Percentiles rank a stretch among this genome's conserved stretches.
phyloP scores from a whole-genome alignment of 768 basidiomycete species.

The Auriscalpium microsporum region DNA sequence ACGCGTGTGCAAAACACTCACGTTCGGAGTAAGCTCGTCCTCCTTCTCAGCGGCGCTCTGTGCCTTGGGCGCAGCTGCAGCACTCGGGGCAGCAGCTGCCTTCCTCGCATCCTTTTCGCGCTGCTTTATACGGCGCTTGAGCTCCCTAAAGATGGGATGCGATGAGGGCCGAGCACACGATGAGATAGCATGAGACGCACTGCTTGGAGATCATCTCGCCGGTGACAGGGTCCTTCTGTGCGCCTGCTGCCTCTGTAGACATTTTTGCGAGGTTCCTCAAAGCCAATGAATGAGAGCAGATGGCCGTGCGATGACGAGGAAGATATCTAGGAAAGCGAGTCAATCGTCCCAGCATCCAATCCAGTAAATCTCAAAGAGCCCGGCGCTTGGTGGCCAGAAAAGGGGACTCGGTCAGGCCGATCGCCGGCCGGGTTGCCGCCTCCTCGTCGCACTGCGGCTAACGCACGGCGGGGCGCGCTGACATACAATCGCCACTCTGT shows the following conservation, averaged over 20 bases:
- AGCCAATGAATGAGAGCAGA: neutral
- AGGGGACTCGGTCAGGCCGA: neutral
- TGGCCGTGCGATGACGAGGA: neutral
- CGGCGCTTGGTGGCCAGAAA: slow-evolving; percentile 4
- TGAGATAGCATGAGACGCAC: slow-evolving; percentile 37
- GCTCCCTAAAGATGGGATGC: slow-evolving; percentile 50
- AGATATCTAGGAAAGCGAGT: slow-evolving; percentile 6
- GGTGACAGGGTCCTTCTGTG: slow-evolving; percentile 75
- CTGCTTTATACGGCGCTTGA: slow-evolving; percentile 89
- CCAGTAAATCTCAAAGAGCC: neutral
- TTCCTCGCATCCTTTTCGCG: slow-evolving; percentile 67
- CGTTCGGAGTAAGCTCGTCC: slow-evolving; percentile 86
- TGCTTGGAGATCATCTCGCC: slow-evolving; percentile 97
- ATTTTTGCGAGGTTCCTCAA: slow-evolving; percentile 18
- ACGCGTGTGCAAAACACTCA: slow-evolving; percentile 32
- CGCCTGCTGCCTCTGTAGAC: slow-evolving; percentile 29
- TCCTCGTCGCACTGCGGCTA: neutral
- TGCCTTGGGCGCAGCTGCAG: slow-evolving; percentile 28
- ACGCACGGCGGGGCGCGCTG: neutral
- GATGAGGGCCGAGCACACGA: slow-evolving; percentile 19
- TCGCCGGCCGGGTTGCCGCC: neutral
- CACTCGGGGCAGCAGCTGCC: slow-evolving; percentile 54
- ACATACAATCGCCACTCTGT: neutral
- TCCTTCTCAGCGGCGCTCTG: slow-evolving; percentile 36
- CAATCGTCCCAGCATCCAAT: slow-evolving; percentile 17